Percentiles rank a stretch among this genome's conserved stretches.
phyloP scores from a whole-genome alignment of 495 filamentous ascomycete species.

The Neurospora sp. region DNA sequence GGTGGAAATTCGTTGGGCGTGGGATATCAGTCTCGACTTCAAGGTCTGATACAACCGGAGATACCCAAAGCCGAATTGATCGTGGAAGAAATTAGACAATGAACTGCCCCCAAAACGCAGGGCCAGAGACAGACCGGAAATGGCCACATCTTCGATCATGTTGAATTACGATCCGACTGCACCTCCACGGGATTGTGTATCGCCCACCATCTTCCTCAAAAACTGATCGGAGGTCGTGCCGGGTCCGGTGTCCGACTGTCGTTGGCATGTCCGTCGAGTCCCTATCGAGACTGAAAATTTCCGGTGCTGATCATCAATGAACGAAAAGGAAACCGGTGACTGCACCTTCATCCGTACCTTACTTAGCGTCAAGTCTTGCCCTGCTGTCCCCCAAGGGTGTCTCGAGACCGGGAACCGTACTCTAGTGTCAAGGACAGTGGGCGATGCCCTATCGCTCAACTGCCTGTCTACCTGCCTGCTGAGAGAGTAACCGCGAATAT shows the following conservation, averaged over 20 bases:
- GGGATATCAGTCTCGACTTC: not conserved
- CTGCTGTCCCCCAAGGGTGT: not conserved
- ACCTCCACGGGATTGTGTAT: not conserved
- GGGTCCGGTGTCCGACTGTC: not conserved
- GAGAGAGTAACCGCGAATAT: not conserved
- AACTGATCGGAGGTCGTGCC: not conserved
- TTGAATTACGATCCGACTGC: not conserved
- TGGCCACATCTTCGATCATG: not conserved
- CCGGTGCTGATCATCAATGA: not conserved
- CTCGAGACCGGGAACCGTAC: not conserved
- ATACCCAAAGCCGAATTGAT: not conserved
- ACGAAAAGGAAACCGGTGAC: not conserved
- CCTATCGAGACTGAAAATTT: not conserved
- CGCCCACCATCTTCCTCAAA: not conserved
- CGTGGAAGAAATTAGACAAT: not conserved
- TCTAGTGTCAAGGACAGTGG: not conserved
- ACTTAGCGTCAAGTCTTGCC: not conserved
- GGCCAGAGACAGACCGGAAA: not conserved
- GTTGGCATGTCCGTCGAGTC: not conserved
- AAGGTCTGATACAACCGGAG: not conserved
- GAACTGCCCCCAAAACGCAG: not conserved
- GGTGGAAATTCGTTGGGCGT: not conserved
- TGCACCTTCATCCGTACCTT: not conserved
- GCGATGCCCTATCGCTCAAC: not conserved
- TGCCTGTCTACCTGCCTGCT: not conserved